Evolutionary conservation across 495 filamentous ascomycete genomes (phyloP), one percentile per base, ranked within the genome.

Genomic region (Hypoxylon fuscum): DNA sequence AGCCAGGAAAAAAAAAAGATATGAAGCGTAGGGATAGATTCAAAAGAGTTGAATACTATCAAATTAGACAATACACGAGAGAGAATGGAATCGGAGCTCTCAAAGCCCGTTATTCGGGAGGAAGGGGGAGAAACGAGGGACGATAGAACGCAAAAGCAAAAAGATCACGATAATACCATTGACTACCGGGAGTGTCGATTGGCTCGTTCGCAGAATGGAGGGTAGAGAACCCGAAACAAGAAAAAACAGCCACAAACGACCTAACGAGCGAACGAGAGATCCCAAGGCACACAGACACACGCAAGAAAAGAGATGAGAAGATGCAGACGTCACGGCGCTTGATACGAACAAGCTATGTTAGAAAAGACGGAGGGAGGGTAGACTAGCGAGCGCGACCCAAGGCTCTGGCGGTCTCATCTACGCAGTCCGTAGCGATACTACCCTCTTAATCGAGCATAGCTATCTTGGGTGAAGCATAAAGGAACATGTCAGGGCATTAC

Each of bases 351-450:
- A 23, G 14, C 35, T 27, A 50, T 27, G 27, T 12, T 34, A 11
- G 11, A n/a, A 55, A 20, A 55, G 35, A 40, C 34, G 20, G 31
- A 41, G 8, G 29, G 9, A 40, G 43, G 32, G 35, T 12, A 31
- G 41, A 46, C 32, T 43, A 63, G 21, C 29, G 47, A 50, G 35
- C 18, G 23, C 40, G 49, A n/a, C 29, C 49, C 29, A 52, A 32
- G 52, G 44, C 55, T 55, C 47, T 59, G 40, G 49, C 40, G 38
- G 62, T 66, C 52, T 66, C 56, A 61, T 61, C 52, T 61, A 34
- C 41, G 54, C 17, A 45, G 51, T 57, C 43, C 52, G 35, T 22
- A 59, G 56, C 4, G 50, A 65, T 65, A 48, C 15, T 29, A 59
- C 54, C 41, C 42, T 65, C 35, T 48, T 31, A 49, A 21, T 45